Evolutionary conservation across 768 basidiomycete genomes (phyloP).

Genomic region (Serpula lacrymans): DNA sequence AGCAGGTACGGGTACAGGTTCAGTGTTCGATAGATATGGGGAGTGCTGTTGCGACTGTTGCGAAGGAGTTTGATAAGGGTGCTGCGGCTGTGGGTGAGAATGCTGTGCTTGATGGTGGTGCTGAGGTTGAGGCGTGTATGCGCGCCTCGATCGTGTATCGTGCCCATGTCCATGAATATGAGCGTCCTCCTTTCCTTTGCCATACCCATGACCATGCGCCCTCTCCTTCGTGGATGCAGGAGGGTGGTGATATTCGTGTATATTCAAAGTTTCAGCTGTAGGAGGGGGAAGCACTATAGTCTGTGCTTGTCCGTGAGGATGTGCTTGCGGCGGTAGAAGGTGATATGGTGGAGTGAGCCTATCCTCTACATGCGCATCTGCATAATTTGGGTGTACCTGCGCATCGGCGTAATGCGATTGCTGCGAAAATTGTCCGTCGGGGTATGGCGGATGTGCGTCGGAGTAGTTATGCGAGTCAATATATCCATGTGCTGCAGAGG

Average conservation of each 20-base stretch:
- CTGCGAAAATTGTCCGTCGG: too few relatives aligned
- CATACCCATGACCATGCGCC: slow-evolving; percentile 11
- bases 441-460: too few relatives aligned
- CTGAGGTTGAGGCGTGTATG: slow-evolving; percentile 5
- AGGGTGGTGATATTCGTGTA: slow-evolving; percentile 30
- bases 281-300: slow-evolving; percentile 31
- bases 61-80: slow-evolving; percentile 17
- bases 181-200: slow-evolving; percentile 15
- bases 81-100: slow-evolving; percentile 12
- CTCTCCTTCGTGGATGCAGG: too few relatives aligned
- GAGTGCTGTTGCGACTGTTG: slow-evolving; percentile 18
- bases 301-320: slow-evolving; percentile 18
- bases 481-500: too few relatives aligned
- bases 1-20: slow-evolving; percentile 37
- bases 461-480: too few relatives aligned
- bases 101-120: slow-evolving; percentile 22
- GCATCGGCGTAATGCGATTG: too few relatives aligned
- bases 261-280: slow-evolving; percentile 23
- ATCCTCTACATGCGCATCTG: slow-evolving; percentile 22
- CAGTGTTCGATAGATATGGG: slow-evolving; percentile 13
- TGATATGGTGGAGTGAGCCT: slow-evolving; percentile 12
- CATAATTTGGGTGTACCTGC: slow-evolving; percentile 9
- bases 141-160: slow-evolving; percentile 9
- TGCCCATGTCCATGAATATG: slow-evolving; percentile 17
- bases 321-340: slow-evolving; percentile 14